Evolutionary conservation across 2,329 filamentous ascomycete genomes (phyloP).

Genomic region (Talaromyces marneffei): DNA sequence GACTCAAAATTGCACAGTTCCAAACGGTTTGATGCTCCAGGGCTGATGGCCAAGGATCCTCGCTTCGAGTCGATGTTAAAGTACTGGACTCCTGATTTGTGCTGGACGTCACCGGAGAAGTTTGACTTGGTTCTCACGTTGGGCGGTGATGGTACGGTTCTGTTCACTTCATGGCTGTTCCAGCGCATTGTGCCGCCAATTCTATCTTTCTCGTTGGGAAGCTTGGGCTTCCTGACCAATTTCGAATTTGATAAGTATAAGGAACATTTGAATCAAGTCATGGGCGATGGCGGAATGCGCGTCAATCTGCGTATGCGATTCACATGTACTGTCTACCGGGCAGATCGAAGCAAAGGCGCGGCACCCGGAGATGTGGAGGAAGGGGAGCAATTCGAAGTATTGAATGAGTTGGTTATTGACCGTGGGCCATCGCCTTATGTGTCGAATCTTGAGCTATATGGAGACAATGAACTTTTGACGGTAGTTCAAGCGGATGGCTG

Average conservation of each 20-base stretch:
- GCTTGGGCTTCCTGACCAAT: slow-evolving; percentile 90
- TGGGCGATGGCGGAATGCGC: slow-evolving; percentile 93
- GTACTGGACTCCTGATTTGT: slow-evolving; percentile 95
- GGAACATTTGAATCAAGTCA: slow-evolving; percentile 76
- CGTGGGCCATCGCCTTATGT: slow-evolving; percentile 94
- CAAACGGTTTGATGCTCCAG: slow-evolving; percentile 74
- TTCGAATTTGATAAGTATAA: slow-evolving; percentile 92
- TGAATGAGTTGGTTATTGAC: slow-evolving; percentile 98
- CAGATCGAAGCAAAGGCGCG: slow-evolving; percentile 45
- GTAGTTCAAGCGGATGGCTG: slow-evolving; percentile 95
- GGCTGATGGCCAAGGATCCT: slow-evolving; percentile 66
- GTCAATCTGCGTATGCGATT: slow-evolving; percentile 98
- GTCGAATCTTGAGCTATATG: slow-evolving; percentile 92
- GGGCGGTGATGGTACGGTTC: slow-evolving; percentile 91
- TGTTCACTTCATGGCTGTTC: slow-evolving; percentile 96
- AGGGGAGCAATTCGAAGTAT: slow-evolving; percentile 92
- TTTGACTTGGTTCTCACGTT: slow-evolving; percentile 93
- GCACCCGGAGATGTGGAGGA: slow-evolving; percentile 65
- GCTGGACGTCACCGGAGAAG: slow-evolving; percentile 86
- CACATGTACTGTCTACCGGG: slow-evolving; percentile 91
- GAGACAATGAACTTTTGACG: slow-evolving; percentile 88
- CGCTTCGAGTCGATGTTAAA: slow-evolving; percentile 77
- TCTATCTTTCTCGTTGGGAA: slow-evolving; percentile 84
- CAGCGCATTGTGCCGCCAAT: slow-evolving; percentile 92
- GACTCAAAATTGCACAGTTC: slow-evolving; percentile 87